phyloP scores from a whole-genome alignment of 2,329 filamentous ascomycete genomes.

The Bipolaris cookei region DNA sequence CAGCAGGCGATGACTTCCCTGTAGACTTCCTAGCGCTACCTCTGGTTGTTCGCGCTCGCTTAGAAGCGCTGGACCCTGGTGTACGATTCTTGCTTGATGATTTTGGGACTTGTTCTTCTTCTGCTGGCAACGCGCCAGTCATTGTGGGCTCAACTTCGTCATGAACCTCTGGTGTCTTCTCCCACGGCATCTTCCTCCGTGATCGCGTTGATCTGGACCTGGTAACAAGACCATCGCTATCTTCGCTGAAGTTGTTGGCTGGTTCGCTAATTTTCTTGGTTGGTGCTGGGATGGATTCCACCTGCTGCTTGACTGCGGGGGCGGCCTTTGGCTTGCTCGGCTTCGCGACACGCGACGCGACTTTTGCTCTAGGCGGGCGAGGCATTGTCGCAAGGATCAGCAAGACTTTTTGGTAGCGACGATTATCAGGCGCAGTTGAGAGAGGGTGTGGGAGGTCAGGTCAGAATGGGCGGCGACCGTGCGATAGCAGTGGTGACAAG shows the following conservation, averaged over 20 bases:
- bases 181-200: slow-evolving; percentile 27
- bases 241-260: slow-evolving; percentile 41
- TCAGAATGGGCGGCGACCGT: slow-evolving; percentile 10
- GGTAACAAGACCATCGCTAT: slow-evolving; percentile 47
- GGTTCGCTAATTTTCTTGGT: slow-evolving; percentile 22
- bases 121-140: slow-evolving; percentile 45
- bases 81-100: slow-evolving; percentile 24
- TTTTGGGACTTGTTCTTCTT: slow-evolving; percentile 3
- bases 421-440: slow-evolving; percentile 12
- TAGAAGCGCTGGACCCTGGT: slow-evolving; percentile 30
- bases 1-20: slow-evolving; percentile 19
- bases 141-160: slow-evolving; percentile 41
- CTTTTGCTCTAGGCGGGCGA: slow-evolving; percentile 47
- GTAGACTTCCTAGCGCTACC: slow-evolving; percentile 28
- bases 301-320: slow-evolving; percentile 26
- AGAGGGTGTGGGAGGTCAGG: slow-evolving; percentile 7
- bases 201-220: slow-evolving; percentile 32
- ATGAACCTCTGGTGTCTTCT: slow-evolving; percentile 26
- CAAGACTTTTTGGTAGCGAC: neutral
- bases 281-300: slow-evolving; percentile 26
- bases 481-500: slow-evolving; percentile 13
- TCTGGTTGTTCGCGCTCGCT: slow-evolving; percentile 23
- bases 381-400: slow-evolving; percentile 37
- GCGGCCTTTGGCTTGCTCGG: slow-evolving; percentile 26
- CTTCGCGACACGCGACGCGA: slow-evolving; percentile 46